These are phyloP conservation scores for Plantago coronopus DNA, from an alignment of 305 asterid species.

Conservation along the genomic window DNA sequence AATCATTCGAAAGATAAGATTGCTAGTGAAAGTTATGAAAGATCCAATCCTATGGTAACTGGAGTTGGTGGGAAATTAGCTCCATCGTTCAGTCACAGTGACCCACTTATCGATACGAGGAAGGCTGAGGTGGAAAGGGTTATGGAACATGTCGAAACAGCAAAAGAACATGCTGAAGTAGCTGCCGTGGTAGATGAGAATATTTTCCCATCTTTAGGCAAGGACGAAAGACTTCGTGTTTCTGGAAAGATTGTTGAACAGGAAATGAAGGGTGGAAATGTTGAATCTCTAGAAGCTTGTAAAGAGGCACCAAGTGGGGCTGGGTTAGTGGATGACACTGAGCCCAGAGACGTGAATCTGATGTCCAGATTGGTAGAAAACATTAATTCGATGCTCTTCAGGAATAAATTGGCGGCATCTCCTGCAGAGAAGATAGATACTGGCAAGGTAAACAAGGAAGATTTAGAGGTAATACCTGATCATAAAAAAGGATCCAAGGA, in stretches of 20 bases:
- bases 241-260: conserved; percentile 30
- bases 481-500: conserved; percentile 23
- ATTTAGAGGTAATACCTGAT: conserved; percentile 14
- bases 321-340: conserved; percentile 34
- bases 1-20: conserved; percentile 24
- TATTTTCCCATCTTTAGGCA: conserved; percentile 27
- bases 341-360: conserved; percentile 31
- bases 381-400: conserved; percentile 23
- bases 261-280: conserved; percentile 29
- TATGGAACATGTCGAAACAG: conserved; percentile 22
- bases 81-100: conserved; percentile 19
- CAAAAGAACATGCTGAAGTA: conserved; percentile 25
- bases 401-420: conserved; percentile 21
- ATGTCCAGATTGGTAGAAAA: conserved; percentile 41
- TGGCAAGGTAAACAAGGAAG: conserved; percentile 27
- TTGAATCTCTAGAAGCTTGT: conserved; percentile 36
- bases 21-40: conserved; percentile 25
- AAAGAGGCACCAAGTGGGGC: conserved; percentile 30
- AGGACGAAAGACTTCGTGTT: conserved; percentile 20
- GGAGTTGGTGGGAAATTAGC: conserved; percentile 1
- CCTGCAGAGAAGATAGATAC: conserved; percentile 22
- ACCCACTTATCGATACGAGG: conserved; percentile 20
- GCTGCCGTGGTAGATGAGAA: conserved; percentile 22
- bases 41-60: conserved; percentile 24
- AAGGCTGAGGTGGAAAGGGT: conserved; percentile 26